phyloP scores from a whole-genome alignment of 2,329 filamentous ascomycete genomes.

The Tolypocladium ophioglossoides region DNA sequence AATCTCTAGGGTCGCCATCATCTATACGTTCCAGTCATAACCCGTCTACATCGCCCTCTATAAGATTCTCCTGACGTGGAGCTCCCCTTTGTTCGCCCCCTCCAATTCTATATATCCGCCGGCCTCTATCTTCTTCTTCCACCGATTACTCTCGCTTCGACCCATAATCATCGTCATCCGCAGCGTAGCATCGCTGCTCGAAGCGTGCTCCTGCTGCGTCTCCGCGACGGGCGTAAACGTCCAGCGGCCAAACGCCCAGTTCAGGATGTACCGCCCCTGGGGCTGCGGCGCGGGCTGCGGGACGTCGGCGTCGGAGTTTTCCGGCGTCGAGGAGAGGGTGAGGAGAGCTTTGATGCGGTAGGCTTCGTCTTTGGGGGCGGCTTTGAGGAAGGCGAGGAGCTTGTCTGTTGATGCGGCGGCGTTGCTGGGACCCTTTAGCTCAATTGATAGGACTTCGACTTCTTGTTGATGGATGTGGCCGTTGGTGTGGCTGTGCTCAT shows the following conservation, averaged over 20 bases:
- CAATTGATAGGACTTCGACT: conserved; percentile 84
- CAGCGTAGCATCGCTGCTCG: conserved; percentile 44
- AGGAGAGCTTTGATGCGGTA: conserved; percentile 82
- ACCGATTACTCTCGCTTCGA: conserved; percentile 62
- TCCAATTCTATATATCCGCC: conserved; percentile 43
- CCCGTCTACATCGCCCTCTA: conserved; percentile 13
- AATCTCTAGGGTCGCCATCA: not conserved
- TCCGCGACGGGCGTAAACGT: conserved; percentile 58
- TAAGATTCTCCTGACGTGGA: conserved; percentile 42
- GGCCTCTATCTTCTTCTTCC: conserved; percentile 61
- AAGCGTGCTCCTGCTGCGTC: conserved; percentile 37
- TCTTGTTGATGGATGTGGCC: conserved; percentile 60
- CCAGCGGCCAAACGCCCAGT: conserved; percentile 97
- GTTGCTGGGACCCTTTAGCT: conserved; percentile 38
- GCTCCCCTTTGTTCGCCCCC: conserved; percentile 30
- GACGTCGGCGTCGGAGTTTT: conserved; percentile 39
- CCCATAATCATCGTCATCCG: conserved; percentile 70
- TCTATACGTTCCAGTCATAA: not conserved
- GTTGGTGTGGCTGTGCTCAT: conserved; percentile 22
- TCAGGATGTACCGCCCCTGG: conserved; percentile 66
- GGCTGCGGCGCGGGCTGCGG: conserved; percentile 21
- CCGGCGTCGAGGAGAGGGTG: conserved; percentile 34
- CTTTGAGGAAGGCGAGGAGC: conserved; percentile 55
- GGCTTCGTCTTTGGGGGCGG: conserved; percentile 82
- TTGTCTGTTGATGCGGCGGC: conserved; percentile 44